These are phyloP conservation scores for Candida sanyaensis DNA, from an alignment of 1,139 yeast species.

Conservation along the genomic window DNA sequence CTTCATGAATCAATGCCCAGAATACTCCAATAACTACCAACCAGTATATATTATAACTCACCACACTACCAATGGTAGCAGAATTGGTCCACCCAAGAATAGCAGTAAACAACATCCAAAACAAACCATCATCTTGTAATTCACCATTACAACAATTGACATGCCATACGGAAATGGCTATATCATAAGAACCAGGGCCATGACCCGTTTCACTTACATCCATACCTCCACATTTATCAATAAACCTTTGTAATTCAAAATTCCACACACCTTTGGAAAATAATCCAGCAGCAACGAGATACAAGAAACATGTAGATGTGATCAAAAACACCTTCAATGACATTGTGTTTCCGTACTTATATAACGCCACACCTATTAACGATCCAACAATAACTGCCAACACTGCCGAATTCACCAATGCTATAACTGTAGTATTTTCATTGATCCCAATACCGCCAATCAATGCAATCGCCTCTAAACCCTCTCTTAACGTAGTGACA, in stretches of 20 bases:
- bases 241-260: constrained; percentile 44
- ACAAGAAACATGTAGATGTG: constrained; percentile 41
- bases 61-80: constrained; percentile 49
- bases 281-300: constrained; percentile 47
- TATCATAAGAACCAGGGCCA: constrained; percentile 51
- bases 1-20: constrained; percentile 31
- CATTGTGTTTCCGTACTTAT: constrained; percentile 44
- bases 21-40: constrained; percentile 26
- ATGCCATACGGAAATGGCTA: constrained; percentile 28
- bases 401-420: constrained; percentile 33
- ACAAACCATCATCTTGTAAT: constrained; percentile 44
- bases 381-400: constrained; percentile 35
- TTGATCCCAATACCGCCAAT: constrained; percentile 51
- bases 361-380: constrained; percentile 36
- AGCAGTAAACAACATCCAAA: constrained; percentile 49
- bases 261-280: constrained; percentile 51
- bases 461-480: constrained; percentile 50
- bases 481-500: constrained; percentile 48
- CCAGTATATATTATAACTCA: constrained; percentile 42
- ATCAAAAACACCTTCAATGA: constrained; percentile 45
- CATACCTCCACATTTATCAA: constrained; percentile 42
- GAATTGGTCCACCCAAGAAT: constrained; percentile 52
- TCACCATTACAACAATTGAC: constrained; percentile 50
- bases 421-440: constrained; percentile 36
- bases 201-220: constrained; percentile 52